phyloP scores from a whole-genome alignment of 2,329 filamentous ascomycete species.

The Arthrocladium fulminans region DNA sequence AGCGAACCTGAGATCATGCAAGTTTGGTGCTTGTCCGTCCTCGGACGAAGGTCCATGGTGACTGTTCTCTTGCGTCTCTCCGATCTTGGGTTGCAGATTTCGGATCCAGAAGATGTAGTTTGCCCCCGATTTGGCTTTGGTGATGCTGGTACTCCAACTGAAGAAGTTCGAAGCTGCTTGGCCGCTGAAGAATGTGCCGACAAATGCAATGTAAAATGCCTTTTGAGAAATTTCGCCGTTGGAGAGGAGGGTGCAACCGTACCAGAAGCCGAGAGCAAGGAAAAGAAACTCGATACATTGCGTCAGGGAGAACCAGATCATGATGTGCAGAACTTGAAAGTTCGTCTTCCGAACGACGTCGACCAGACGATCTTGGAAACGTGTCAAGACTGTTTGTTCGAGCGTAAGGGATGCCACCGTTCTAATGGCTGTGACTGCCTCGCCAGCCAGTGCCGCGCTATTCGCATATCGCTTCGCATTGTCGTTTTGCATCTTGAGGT shows the following conservation, averaged over 20 bases:
- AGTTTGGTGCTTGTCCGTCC: slow-evolving; percentile 31
- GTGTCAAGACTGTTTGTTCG: slow-evolving; percentile 5
- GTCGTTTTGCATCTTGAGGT: slow-evolving; percentile 39
- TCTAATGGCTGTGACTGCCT: slow-evolving; percentile 11
- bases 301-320: slow-evolving; percentile 26
- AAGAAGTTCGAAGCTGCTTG: slow-evolving; percentile 26
- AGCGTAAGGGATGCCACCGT: slow-evolving; percentile 9
- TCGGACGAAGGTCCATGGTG: slow-evolving; percentile 28
- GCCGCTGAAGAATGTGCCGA: slow-evolving; percentile 33
- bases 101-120: slow-evolving; percentile 46
- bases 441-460: slow-evolving; percentile 28
- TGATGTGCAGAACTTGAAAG: slow-evolving; percentile 22
- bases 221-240: slow-evolving; percentile 35
- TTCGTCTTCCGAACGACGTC: slow-evolving; percentile 22
- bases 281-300: slow-evolving; percentile 27
- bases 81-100: slow-evolving; percentile 35
- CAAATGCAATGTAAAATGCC: slow-evolving; percentile 39
- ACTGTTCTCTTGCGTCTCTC: slow-evolving; percentile 35
- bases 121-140: slow-evolving; percentile 41
- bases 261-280: slow-evolving; percentile 41
- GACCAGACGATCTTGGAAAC: slow-evolving; percentile 17
- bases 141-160: slow-evolving; percentile 37
- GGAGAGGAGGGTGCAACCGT: slow-evolving; percentile 53
- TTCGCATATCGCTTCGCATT: slow-evolving; percentile 36
- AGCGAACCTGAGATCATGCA: slow-evolving; percentile 37